These are phyloP conservation scores for Malassezia caprae DNA, from an alignment of 1,284 basidiomycete genomes.

Conservation along the genomic window DNA sequence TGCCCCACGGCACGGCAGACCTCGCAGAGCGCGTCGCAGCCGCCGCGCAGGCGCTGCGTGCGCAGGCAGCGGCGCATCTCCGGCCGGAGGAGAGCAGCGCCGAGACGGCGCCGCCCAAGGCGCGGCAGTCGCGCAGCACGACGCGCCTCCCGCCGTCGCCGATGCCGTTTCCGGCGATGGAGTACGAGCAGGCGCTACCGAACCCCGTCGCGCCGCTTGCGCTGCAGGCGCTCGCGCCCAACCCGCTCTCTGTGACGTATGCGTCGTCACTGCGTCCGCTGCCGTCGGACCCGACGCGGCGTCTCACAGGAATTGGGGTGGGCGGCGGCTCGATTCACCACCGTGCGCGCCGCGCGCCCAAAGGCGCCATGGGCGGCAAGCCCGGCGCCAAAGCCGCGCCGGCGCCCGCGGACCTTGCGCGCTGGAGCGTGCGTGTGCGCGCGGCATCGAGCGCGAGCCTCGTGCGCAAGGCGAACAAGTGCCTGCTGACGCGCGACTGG, in stretches of 20 bases:
- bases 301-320: conserved; percentile 38
- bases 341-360: conserved; percentile 25
- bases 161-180: conserved; percentile 1
- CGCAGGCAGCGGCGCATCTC: neutral
- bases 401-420: conserved; percentile 34
- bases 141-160: conserved; percentile 13
- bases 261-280: conserved; percentile 43
- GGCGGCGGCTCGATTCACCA: conserved; percentile 42
- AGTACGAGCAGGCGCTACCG: conserved; percentile 5
- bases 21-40: neutral
- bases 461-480: conserved; percentile 47
- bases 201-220: conserved; percentile 31
- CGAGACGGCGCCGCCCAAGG: neutral
- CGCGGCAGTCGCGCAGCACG: neutral
- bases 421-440: conserved; percentile 40
- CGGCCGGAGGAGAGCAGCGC: neutral
- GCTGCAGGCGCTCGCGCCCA: conserved; percentile 35
- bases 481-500: conserved; percentile 44
- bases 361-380: conserved; percentile 4
- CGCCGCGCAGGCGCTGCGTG: neutral
- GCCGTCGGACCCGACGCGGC: conserved; percentile 39
- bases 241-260: conserved; percentile 44
- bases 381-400: conserved; percentile 7
- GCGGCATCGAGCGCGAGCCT: conserved; percentile 39
- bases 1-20: neutral